These are phyloP conservation scores for Fusarium clavum DNA, from an alignment of 2,329 filamentous ascomycete species.

Conservation along the genomic window DNA sequence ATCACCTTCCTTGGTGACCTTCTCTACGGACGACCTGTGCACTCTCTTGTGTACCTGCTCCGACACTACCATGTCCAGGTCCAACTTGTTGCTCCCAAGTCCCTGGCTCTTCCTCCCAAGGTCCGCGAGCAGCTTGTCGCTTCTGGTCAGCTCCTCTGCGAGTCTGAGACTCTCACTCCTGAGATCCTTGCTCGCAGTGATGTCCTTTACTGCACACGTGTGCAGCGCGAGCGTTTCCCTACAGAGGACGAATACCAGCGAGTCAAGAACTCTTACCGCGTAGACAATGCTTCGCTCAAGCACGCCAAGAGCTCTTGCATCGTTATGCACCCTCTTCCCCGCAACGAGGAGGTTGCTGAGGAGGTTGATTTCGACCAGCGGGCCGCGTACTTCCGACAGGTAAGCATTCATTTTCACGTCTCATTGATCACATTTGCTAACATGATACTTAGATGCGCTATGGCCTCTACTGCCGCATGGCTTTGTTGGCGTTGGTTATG, in stretches of 20 bases:
- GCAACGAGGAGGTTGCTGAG: conserved; percentile 92
- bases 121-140: conserved; percentile 77
- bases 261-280: conserved; percentile 88
- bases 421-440: conserved; percentile 26
- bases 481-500: conserved; percentile 93
- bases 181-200: conserved; percentile 89
- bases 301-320: conserved; percentile 93
- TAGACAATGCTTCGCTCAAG: conserved; percentile 91
- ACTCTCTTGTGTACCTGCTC: conserved; percentile 93
- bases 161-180: conserved; percentile 82
- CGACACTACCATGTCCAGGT: conserved; percentile 95
- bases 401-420: conserved; percentile 60
- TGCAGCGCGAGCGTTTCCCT: conserved; percentile 97
- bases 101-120: conserved; percentile 79
- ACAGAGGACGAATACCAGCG: conserved; percentile 82
- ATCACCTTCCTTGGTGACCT: conserved; percentile 97
- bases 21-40: conserved; percentile 91
- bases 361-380: conserved; percentile 98
- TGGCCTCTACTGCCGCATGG: conserved; percentile 98
- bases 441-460: conserved; percentile 82
- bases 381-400: conserved; percentile 99
- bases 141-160: conserved; percentile 80
- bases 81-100: conserved; percentile 87
- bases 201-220: conserved; percentile 95
- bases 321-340: conserved; percentile 93